Conservation (phyloP, 805 yeast species). For the Candida piceae region DNA sequence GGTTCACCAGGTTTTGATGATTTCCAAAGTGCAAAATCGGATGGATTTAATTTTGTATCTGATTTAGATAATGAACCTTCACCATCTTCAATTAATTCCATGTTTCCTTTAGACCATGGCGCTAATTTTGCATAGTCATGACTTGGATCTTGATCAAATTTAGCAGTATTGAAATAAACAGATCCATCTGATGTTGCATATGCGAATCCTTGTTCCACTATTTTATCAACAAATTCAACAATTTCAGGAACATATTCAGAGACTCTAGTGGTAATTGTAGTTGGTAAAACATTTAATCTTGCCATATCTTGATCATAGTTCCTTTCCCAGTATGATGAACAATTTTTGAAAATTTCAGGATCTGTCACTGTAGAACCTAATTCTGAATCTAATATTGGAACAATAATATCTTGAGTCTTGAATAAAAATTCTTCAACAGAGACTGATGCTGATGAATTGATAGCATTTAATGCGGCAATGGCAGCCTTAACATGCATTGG, state of each 20-base stretch:
- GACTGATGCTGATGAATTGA: slow-evolving; percentile 22
- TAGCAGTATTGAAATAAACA: slow-evolving; percentile 89
- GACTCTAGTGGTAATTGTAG: slow-evolving; percentile 86
- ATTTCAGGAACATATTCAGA: slow-evolving; percentile 95
- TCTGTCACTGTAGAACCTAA: slow-evolving; percentile 76
- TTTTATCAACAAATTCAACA: slow-evolving; percentile 67
- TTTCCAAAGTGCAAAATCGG: slow-evolving; percentile 97
- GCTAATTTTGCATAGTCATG: slow-evolving; percentile 94
- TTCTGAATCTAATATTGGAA: slow-evolving; percentile 65
- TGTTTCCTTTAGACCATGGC: slow-evolving; percentile 95
- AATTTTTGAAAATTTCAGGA: slow-evolving; percentile 72
- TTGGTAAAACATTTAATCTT: slow-evolving; percentile 74
- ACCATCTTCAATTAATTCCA: slow-evolving; percentile 84
- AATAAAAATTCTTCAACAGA: slow-evolving; percentile 38
- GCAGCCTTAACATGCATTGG: slow-evolving; percentile 78
- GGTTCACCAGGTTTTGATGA: slow-evolving; percentile 97
- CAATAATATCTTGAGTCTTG: slow-evolving; percentile 67
- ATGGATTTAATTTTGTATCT: slow-evolving; percentile 62
- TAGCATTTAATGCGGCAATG: slow-evolving; percentile 42
- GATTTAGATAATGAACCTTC: slow-evolving; percentile 72
- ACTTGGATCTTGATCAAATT: slow-evolving; percentile 63
- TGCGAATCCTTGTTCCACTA: slow-evolving; percentile 78
- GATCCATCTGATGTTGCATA: slow-evolving; percentile 82
- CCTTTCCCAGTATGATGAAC: slow-evolving; percentile 87
- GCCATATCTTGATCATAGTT: slow-evolving; percentile 84